Evolutionary conservation across 2,329 filamentous ascomycete species (phyloP).

Genomic region (Bipolaris victoriae): DNA sequence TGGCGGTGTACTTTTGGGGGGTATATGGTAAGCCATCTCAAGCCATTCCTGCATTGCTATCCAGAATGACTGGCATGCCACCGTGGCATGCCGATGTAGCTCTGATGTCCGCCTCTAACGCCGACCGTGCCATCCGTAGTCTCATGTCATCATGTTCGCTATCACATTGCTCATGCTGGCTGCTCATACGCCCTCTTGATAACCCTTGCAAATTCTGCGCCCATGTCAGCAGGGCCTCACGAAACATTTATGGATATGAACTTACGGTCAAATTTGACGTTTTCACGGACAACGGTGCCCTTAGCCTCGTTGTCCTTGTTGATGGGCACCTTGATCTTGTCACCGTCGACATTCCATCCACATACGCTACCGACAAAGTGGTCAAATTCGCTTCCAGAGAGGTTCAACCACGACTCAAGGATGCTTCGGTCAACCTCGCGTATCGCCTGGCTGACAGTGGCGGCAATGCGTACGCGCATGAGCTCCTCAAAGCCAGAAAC

Average conservation of each 20-base stretch:
- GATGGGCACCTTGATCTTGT: conserved; percentile 74
- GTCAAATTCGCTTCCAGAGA: conserved; percentile 56
- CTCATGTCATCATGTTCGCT: conserved; percentile 19
- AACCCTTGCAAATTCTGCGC: conserved; percentile 44
- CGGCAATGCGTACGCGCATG: conserved; percentile 86
- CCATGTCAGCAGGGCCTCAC: conserved; percentile 19
- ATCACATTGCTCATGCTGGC: conserved; percentile 39
- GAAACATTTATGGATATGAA: conserved; percentile 1
- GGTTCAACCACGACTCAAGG: conserved; percentile 58
- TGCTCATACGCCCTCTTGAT: conserved; percentile 48
- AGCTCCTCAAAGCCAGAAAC: conserved; percentile 94
- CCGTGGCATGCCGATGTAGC: conserved; percentile 15
- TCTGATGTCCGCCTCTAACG: conserved; percentile 21
- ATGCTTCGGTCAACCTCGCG: conserved; percentile 66
- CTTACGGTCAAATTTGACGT: conserved; percentile 82
- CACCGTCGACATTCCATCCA: conserved; percentile 79
- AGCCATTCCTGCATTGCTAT: conserved; percentile 18
- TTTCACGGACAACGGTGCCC: conserved; percentile 93
- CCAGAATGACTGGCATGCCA: conserved; percentile 10
- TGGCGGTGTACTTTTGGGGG: conserved; percentile 21
- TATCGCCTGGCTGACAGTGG: conserved; percentile 85
- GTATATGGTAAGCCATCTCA: conserved; percentile 23
- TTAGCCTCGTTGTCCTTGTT: conserved; percentile 93
- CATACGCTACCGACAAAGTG: conserved; percentile 63
- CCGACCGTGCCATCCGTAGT: conserved; percentile 21